phyloP scores from a whole-genome alignment of 2,329 filamentous ascomycete genomes.

The Colletotrichum godetiae region DNA sequence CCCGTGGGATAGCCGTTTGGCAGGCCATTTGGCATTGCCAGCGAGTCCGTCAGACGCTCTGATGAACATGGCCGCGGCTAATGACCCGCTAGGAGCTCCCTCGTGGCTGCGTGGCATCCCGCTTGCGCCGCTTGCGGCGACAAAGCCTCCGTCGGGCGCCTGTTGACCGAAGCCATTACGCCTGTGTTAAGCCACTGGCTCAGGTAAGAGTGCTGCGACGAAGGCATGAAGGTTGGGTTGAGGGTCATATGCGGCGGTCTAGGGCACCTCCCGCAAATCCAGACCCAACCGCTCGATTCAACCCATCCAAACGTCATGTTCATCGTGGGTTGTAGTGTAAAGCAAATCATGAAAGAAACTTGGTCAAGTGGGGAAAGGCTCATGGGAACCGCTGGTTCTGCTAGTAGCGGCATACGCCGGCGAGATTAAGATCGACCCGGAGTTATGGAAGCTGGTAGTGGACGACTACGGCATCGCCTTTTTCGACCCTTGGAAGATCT shows the following conservation, averaged over 20 bases:
- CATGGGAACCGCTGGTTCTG: background rate
- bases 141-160: background rate
- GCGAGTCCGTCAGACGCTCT: conserved; percentile 19
- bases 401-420: conserved; percentile 9
- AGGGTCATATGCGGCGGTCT: conserved; percentile 2
- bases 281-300: background rate
- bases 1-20: conserved; percentile 20
- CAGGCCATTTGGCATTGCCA: conserved; percentile 9
- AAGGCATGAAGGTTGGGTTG: background rate
- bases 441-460: background rate
- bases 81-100: background rate
- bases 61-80: conserved; percentile 3
- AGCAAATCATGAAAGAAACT: background rate
- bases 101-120: conserved; percentile 15
- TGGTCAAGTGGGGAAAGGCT: background rate
- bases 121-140: conserved; percentile 8
- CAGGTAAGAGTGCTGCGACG: conserved; percentile 4
- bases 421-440: conserved; percentile 19
- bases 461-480: conserved; percentile 4
- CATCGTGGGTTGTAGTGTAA: background rate
- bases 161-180: conserved; percentile 20
- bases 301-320: background rate
- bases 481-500: background rate
- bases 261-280: background rate
- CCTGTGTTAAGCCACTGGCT: conserved; percentile 27